Percentiles rank a stretch among this genome's conserved stretches.
phyloP scores from a whole-genome alignment of 345 rosid genomes.

The Aquilaria malaccensis region DNA sequence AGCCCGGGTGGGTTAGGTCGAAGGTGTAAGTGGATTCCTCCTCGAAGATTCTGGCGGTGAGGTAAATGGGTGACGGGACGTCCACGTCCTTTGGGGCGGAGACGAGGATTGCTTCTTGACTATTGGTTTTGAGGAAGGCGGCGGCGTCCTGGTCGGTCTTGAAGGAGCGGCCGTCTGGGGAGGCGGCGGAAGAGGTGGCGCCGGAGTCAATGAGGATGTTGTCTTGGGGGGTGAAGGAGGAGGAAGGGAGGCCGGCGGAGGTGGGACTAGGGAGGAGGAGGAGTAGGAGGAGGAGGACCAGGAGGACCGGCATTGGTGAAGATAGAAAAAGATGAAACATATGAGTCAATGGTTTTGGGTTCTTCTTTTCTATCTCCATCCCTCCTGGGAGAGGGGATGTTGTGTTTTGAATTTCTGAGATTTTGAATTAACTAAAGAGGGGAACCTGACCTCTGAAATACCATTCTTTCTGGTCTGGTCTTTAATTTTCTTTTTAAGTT shows the following conservation, averaged over 20 bases:
- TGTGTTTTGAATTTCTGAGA: neutral
- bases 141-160: constrained; percentile 53
- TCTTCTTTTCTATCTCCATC: constrained; percentile 44
- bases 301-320: constrained; percentile 41
- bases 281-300: constrained; percentile 23
- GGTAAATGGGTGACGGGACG: constrained; percentile 50
- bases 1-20: constrained; percentile 27
- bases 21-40: constrained; percentile 51
- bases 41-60: constrained; percentile 47
- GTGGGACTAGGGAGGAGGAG: neutral
- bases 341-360: neutral
- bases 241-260: neutral
- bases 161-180: constrained; percentile 55
- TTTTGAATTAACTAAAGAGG: neutral
- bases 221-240: constrained; percentile 42
- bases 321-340: too few relatives aligned
- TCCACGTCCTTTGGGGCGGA: constrained; percentile 41
- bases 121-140: constrained; percentile 25
- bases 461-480: constrained; percentile 6
- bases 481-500: neutral
- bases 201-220: constrained; percentile 60
- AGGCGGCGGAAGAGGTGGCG: constrained; percentile 26
- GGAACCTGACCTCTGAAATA: neutral
- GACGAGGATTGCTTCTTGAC: constrained; percentile 30
- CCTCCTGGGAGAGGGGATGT: constrained; percentile 36